Conservation (phyloP, 2,329 filamentous ascomycete species). For the Apiospora koreana region DNA sequence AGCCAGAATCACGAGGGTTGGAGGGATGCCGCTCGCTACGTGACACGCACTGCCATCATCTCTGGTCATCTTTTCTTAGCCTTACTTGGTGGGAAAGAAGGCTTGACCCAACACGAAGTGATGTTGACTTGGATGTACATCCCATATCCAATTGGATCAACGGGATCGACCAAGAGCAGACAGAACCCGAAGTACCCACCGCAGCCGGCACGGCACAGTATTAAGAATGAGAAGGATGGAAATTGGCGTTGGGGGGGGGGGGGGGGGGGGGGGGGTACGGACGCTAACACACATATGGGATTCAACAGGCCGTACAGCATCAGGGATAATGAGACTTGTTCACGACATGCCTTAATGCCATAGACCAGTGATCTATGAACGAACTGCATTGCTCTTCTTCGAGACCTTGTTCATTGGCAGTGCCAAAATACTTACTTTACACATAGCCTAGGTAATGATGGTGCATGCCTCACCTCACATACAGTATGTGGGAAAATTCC, state of each 20-base stretch:
- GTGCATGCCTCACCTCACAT: background rate
- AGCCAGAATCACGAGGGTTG: background rate
- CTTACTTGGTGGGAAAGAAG: background rate
- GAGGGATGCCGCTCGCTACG: background rate
- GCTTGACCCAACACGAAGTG: background rate
- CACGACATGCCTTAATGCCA: background rate
- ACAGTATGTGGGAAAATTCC: background rate
- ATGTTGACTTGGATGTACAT: background rate
- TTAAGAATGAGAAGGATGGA: background rate
- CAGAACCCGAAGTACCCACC: background rate
- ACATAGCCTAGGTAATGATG: too few relatives aligned
- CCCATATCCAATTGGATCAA: background rate
- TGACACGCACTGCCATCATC: background rate
- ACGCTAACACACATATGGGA: background rate
- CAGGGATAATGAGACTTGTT: background rate
- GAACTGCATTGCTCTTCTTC: background rate
- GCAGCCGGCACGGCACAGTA: background rate
- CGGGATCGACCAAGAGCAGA: background rate
- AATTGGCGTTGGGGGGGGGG: background rate
- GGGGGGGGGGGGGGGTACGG: background rate
- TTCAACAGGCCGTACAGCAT: background rate
- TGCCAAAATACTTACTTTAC: too few relatives aligned
- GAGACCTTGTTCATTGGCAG: too few relatives aligned
- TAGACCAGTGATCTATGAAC: background rate
- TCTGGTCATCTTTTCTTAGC: background rate